Conservation (phyloP, 805 yeast genomes). For the Debaryomyces maramus region DNA sequence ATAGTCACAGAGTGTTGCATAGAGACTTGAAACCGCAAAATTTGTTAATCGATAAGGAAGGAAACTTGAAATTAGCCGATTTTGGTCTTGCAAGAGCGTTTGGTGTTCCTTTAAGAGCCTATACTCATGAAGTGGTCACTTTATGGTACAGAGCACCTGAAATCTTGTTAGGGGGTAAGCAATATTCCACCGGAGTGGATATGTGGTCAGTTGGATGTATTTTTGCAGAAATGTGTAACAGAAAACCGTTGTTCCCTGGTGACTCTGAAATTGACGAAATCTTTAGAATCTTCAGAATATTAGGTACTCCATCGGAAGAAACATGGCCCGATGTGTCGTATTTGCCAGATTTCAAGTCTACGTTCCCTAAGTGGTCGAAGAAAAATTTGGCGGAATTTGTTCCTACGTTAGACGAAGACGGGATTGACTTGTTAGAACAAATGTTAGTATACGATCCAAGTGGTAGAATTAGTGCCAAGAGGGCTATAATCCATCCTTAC, state of each 20-base stretch:
- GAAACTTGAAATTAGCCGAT: slow-evolving; percentile 75
- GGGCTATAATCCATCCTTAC: slow-evolving; percentile 88
- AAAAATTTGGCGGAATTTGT: slow-evolving; percentile 69
- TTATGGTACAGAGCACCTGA: slow-evolving; percentile 98
- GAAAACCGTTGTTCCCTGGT: slow-evolving; percentile 95
- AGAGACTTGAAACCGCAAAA: slow-evolving; percentile 97
- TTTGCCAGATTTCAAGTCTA: slow-evolving; percentile 89
- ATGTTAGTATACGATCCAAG: slow-evolving; percentile 92
- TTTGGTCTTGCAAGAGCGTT: slow-evolving; percentile 96
- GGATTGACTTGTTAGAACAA: slow-evolving; percentile 77
- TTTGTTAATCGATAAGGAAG: slow-evolving; percentile 90
- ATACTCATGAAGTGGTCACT: slow-evolving; percentile 97
- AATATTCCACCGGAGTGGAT: slow-evolving; percentile 96
- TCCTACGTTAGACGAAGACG: slow-evolving; percentile 78
- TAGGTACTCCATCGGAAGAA: slow-evolving; percentile 94
- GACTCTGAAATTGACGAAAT: slow-evolving; percentile 98
- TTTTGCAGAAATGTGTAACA: slow-evolving; percentile 95
- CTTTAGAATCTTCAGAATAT: slow-evolving; percentile 83
- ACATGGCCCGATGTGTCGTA: slow-evolving; percentile 92
- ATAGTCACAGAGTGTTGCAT: slow-evolving; percentile 89
- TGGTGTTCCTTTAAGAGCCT: slow-evolving; percentile 95
- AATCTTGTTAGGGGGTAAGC: slow-evolving; percentile 91
- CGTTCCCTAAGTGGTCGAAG: slow-evolving; percentile 88
- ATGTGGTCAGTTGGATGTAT: slow-evolving; percentile 99
- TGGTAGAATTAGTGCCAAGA: slow-evolving; percentile 87